Conservation (phyloP, 805 yeast species). For the Zygosaccharomyces pseudorouxii region DNA sequence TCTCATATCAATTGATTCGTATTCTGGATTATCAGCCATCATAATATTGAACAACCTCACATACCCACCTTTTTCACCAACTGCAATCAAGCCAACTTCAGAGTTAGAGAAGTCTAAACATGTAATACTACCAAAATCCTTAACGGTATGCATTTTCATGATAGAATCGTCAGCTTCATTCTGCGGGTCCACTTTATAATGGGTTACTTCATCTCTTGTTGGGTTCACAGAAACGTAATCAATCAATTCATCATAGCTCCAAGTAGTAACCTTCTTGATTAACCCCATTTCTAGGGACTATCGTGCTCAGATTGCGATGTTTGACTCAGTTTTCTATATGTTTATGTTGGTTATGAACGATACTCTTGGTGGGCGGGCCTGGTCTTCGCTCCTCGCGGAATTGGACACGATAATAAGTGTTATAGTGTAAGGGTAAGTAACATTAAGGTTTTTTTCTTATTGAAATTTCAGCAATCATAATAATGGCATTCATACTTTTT, state of each 20-base stretch:
- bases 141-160: slow-evolving; percentile 46
- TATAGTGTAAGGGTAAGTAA: too few species aligned
- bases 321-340: background rate
- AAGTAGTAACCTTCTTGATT: slow-evolving; percentile 30
- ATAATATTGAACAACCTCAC: slow-evolving; percentile 59
- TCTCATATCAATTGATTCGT: slow-evolving; percentile 17
- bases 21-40: slow-evolving; percentile 18
- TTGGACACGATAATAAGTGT: too few species aligned
- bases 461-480: too few species aligned
- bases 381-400: background rate
- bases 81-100: slow-evolving; percentile 57
- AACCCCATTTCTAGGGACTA: slow-evolving; percentile 26
- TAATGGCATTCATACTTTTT: background rate
- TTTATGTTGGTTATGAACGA: background rate
- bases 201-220: slow-evolving; percentile 70
- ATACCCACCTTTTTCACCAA: slow-evolving; percentile 70
- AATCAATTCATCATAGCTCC: slow-evolving; percentile 30
- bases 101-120: slow-evolving; percentile 58
- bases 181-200: slow-evolving; percentile 51
- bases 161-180: slow-evolving; percentile 52
- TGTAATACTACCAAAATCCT: slow-evolving; percentile 65
- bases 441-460: too few species aligned
- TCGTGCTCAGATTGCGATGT: background rate
- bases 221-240: slow-evolving; percentile 62
- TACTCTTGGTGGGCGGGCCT: background rate